Evolutionary conservation across 2,329 filamentous ascomycete genomes (phyloP), one percentile per base, ranked within the genome.

Genomic region (Claviceps sp.): DNA sequence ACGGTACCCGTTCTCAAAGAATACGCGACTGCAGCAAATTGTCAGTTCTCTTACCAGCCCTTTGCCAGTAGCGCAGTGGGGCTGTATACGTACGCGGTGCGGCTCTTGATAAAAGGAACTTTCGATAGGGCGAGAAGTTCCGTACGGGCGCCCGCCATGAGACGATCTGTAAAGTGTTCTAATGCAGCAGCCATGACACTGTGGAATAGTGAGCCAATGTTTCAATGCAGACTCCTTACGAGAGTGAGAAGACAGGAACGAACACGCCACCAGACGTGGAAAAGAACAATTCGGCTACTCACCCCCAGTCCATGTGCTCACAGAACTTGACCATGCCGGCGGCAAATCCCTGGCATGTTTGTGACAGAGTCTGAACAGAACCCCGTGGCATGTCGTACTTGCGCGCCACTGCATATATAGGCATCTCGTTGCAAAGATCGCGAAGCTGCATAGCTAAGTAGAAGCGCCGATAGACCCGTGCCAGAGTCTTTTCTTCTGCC

Each of bases 281-380:
- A 22, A 38, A 8, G 38, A 24, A 38, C 6, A 41, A 22, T 2
- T 3, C 16, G 30, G 34, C 22, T 19, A 66, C 71, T 59, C 60
- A 77, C 75, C 77, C 78, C 84, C 85, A 89, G 2, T 76, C 80
- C 85, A 90, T 88, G 17, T 80, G 75, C 57, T 87, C 76, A 61
- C 85, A 89, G 61, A 89, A 89, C 57, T 86, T 88, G 54, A 89
- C 80, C 73, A 89, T 87, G 3, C 85, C 85, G 2, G 84, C 83
- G 3, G 85, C 86, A 60, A 89, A 90, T 0, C 86, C 86, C 57
- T 88, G 81, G 57, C 85, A 89, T 1, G 82, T 85, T 59, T 88
- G 84, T 2, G 84, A 79, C 1, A 89, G 71, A 19, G 75, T 85
- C 64, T 90, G 86, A 11, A 89, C 79, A 5, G 77, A 74, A 1